These are phyloP conservation scores for Fistulinella cinereoalba DNA, from an alignment of 1,284 basidiomycete genomes.

Conservation along the genomic window DNA sequence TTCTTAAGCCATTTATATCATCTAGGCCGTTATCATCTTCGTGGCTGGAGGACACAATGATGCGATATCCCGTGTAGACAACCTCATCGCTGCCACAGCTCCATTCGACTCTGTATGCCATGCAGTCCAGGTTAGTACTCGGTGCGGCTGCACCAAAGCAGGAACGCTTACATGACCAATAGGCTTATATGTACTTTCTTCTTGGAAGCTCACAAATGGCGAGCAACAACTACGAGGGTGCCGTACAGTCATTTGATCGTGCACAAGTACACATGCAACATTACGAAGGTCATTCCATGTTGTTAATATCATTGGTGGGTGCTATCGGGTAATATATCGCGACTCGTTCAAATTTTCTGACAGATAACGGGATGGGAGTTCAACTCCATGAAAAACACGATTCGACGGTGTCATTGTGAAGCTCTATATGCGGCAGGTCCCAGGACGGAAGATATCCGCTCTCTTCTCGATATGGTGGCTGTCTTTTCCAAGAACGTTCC, in stretches of 20 bases:
- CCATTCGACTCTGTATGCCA: background rate
- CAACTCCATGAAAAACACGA: background rate
- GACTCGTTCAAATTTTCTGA: background rate
- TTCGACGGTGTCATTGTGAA: background rate
- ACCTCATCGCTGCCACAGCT: background rate
- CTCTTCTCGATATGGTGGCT: background rate
- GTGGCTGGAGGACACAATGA: background rate
- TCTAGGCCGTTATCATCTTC: background rate
- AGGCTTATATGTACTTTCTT: background rate
- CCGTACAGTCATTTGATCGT: background rate
- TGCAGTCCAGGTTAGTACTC: background rate
- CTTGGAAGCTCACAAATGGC: background rate
- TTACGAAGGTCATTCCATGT: background rate
- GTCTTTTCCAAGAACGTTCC: background rate
- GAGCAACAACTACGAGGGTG: background rate
- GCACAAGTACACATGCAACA: background rate
- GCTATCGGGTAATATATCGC: background rate
- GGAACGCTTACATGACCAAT: background rate
- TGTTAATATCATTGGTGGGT: background rate
- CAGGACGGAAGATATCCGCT: background rate
- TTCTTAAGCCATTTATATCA: background rate
- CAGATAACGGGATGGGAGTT: background rate
- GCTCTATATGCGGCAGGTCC: background rate
- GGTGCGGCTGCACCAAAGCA: background rate
- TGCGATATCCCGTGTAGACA: background rate